Conservation (phyloP, 2,329 filamentous ascomycete genomes). For the Xylaria polymorpha region DNA sequence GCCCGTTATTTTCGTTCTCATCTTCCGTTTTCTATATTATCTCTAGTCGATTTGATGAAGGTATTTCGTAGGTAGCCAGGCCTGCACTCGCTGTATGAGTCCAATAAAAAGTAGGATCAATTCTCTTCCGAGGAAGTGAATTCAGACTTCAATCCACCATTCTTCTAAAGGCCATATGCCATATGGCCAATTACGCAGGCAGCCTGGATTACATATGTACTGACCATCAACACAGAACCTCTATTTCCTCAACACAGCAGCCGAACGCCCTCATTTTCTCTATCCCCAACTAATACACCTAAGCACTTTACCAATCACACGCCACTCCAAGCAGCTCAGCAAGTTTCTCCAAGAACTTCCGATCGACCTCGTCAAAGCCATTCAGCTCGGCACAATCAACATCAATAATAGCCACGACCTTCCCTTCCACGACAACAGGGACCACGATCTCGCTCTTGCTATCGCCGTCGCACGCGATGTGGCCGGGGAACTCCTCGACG, state of each 20-base stretch:
- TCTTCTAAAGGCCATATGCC: not conserved
- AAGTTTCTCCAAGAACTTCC: constrained; percentile 72
- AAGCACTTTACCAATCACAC: constrained; percentile 70
- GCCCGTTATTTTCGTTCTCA: no score
- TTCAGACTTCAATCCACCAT: not conserved
- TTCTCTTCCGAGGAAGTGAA: not conserved
- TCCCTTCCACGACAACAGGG: constrained; percentile 66
- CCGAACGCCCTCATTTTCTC: not conserved
- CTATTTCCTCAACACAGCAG: not conserved
- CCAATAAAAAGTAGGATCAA: not conserved
- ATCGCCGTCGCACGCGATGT: constrained; percentile 83
- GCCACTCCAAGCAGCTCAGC: constrained; percentile 67
- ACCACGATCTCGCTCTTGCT: constrained; percentile 86
- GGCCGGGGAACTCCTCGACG: constrained; percentile 79
- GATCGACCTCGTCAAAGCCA: constrained; percentile 78
- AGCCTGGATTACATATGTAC: not conserved
- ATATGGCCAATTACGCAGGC: not conserved
- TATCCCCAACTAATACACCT: not conserved
- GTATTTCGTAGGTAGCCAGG: not conserved
- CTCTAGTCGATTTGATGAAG: not conserved
- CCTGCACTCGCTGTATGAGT: not conserved
- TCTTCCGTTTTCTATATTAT: no score
- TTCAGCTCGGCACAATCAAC: constrained; percentile 76
- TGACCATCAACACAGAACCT: not conserved
- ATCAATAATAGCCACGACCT: constrained; percentile 80